Base-by-base conservation (phyloP, 805 yeast species). In the Hemisphaericaspora nanyangensis region DNA sequence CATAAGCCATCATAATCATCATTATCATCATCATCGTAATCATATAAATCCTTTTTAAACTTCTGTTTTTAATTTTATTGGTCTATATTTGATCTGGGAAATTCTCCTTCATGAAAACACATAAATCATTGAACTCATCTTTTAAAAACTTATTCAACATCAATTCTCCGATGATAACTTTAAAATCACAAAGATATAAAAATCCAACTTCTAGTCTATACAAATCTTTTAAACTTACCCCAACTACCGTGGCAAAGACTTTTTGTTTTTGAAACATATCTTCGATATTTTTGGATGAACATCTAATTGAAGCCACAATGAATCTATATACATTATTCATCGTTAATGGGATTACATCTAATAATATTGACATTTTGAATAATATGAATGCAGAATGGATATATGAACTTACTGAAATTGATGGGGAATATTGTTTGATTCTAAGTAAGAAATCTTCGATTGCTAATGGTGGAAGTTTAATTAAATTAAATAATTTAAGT, bases 261-360 rank as follows among this genome's bases (percentile, higher is more conserved):
- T 58, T 56, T 39, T 68, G 74, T 38, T 61, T 65, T 42, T 68
- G 74, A 48, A 63, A 60, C 7, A 68, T 50, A 40, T 68, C 74
- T 44, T 68, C 74, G 33, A 67, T 46, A 15, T 52, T 60, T 46
- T 68, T 68, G 10, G 69, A 65, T 56, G 62, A 65, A 44, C 73
- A 67, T 38, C 74, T 54, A 7, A 68, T 52, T 49, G 61, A 60
- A 4, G 70, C 72, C 40, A 68, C 51, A 11, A 68, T 52, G 33
- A 66, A 54, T 31, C 74, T 49, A 42, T 68, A 57, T n/a, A 61
- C 68, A 42, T 68, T 68, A 29, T 52, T 49, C 8, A 49, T 49
- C 10, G 61, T 61, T 29, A 68, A 51, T 4, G 54, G 56, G 19
- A 64, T 52, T 11, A 63, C 51, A 35, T 60, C 58, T 37, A 64